Conservation (phyloP, 768 basidiomycete species). For the Termitomyces sp. region DNA sequence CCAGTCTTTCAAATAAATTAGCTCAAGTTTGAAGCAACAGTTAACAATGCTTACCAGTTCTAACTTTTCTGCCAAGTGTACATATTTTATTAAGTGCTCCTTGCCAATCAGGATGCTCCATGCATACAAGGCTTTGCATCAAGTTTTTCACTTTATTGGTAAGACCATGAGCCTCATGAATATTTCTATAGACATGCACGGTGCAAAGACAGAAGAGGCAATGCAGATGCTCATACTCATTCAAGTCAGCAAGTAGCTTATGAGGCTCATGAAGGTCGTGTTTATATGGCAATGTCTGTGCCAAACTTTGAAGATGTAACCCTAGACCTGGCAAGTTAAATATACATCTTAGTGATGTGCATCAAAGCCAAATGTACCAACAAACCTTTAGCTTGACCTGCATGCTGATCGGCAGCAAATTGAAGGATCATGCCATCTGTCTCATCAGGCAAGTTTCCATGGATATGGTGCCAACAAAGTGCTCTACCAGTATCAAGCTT, state of each 20-base stretch:
- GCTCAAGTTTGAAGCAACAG: too few relatives aligned
- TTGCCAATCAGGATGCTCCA: conserved; percentile 17
- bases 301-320: conserved; percentile 7
- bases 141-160: conserved; percentile 9
- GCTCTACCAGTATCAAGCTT: conserved; percentile 15
- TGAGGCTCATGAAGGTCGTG: conserved; percentile 19
- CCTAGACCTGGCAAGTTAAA: too few relatives aligned
- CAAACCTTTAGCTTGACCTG: conserved; percentile 18
- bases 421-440: conserved; percentile 14
- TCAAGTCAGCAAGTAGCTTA: conserved; percentile 6
- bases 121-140: conserved; percentile 21
- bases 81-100: conserved; percentile 11
- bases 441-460: conserved; percentile 7
- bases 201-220: conserved; percentile 16
- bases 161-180: conserved; percentile 9
- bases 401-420: conserved; percentile 16
- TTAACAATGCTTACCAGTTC: conserved; percentile 9
- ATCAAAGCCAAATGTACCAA: too few relatives aligned
- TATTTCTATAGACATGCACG: conserved; percentile 18
- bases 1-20: too few relatives aligned
- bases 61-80: conserved; percentile 16
- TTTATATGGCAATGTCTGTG: background rate
- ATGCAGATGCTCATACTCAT: conserved; percentile 19
- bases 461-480: conserved; percentile 17
- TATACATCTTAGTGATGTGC: too few relatives aligned